Base-by-base conservation (phyloP, 148 eudicot species). In the Silene conica region DNA sequence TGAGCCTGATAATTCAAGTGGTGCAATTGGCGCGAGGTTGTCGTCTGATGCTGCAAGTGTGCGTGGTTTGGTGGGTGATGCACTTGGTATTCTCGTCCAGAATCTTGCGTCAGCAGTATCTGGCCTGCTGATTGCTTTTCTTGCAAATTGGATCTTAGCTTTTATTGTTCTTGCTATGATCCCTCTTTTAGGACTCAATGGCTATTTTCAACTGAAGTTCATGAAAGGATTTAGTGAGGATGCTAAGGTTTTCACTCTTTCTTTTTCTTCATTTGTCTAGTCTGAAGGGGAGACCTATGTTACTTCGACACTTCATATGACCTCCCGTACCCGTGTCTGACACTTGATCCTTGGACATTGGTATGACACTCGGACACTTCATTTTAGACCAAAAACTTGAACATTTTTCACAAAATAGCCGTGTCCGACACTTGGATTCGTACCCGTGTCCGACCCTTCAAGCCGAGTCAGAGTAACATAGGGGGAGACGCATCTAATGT, bases 101-200 rank as follows among this genome's bases (percentile, higher is more conserved):
- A 68, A 68, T 46, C 10, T 68, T 20, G 71, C 71, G 3, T 18
- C 71, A 10, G 71, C 71, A 8, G 11, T 48, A 45, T 22, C 71
- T 68, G 71, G 71, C 14, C 8, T 68, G 71, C 71, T 68, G 71
- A 68, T 68, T 46, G 71, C 71, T 45, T 68, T 68, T n/a, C 57
- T 68, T 11, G 71, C 71, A 5, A 68, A 68, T 68, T 68, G 71
- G 71, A 22, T 68, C 6, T 68, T 68, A 48, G 71, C 71, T 6
- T 68, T 68, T 46, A 68, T 68, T 13, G 13, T 68, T 18, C 71
- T 68, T 20, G 71, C 71, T 22, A 68, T 68, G 71, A 14, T 68
- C n/a, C 71, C 58, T 1, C 56, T 68, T 19, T 68, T 46, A 45
- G 56, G 56, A 22, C 71, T 68, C 57, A 68, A 22, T 46, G 34